Conservation (phyloP, 805 yeast genomes). For the Ogataea degrootiae region DNA sequence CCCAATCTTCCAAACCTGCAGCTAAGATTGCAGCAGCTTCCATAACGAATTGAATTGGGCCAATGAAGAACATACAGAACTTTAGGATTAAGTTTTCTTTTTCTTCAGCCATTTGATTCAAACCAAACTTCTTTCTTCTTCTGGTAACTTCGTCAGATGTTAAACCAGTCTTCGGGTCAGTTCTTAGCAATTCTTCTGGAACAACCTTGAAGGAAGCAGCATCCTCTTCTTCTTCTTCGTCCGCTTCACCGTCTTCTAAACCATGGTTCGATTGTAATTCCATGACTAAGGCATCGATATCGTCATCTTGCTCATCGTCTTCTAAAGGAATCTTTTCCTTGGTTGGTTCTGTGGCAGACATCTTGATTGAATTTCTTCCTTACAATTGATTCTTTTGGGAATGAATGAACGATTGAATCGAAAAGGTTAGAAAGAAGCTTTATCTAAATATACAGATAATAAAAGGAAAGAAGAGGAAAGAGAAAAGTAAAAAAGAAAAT, state of each 20-base stretch:
- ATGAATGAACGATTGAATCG: neutral
- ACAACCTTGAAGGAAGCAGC: slow-evolving; percentile 65
- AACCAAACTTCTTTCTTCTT: slow-evolving; percentile 86
- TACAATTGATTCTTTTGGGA: neutral
- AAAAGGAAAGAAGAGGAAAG: neutral
- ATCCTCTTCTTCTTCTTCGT: slow-evolving; percentile 39
- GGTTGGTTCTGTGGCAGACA: slow-evolving; percentile 20
- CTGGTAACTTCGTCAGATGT: slow-evolving; percentile 66
- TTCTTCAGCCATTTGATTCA: slow-evolving; percentile 86
- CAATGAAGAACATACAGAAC: slow-evolving; percentile 80
- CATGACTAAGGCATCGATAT: slow-evolving; percentile 63
- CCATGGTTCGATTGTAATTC: slow-evolving; percentile 70
- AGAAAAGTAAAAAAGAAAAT: neutral
- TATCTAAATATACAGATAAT: neutral
- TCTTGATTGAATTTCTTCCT: slow-evolving; percentile 1
- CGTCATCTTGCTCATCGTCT: slow-evolving; percentile 52
- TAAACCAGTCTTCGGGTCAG: slow-evolving; percentile 74
- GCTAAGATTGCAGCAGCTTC: slow-evolving; percentile 93
- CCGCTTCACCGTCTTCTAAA: slow-evolving; percentile 42
- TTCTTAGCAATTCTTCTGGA: slow-evolving; percentile 78
- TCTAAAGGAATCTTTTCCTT: slow-evolving; percentile 29
- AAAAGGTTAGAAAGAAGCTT: neutral
- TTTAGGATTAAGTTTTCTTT: slow-evolving; percentile 69
- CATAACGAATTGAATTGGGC: slow-evolving; percentile 95
- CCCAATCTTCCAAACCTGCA: slow-evolving; percentile 95